A percentile compares a stretch with the other conserved stretches of the same genome.
phyloP scores from a whole-genome alignment of 768 basidiomycete species.

The Antrodiella citrinella region DNA sequence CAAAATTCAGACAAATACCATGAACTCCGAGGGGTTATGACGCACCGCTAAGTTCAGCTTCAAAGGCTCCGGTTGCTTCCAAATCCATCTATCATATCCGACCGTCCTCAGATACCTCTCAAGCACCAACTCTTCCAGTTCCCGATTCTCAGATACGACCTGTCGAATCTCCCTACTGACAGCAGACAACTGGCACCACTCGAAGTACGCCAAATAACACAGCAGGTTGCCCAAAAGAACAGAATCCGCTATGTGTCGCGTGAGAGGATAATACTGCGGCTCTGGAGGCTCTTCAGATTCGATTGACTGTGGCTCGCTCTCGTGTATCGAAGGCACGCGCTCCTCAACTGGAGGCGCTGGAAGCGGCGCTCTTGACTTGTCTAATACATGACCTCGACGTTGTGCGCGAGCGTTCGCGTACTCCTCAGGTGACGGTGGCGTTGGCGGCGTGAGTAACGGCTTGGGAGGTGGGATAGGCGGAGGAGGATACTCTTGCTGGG shows the following conservation, averaged over 20 bases:
- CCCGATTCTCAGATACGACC: conserved; percentile 38
- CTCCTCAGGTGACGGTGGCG: conserved; percentile 25
- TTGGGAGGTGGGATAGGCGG: background rate
- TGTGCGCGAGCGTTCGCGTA: conserved; percentile 33
- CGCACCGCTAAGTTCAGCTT: conserved; percentile 54
- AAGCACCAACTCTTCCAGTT: conserved; percentile 55
- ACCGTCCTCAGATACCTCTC: conserved; percentile 63
- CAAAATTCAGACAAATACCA: background rate
- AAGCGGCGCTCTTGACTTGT: conserved; percentile 26
- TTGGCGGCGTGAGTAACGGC: conserved; percentile 13
- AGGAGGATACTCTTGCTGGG: background rate
- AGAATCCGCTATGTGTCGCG: conserved; percentile 45
- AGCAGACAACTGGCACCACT: conserved; percentile 54
- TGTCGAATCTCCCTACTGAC: conserved; percentile 47
- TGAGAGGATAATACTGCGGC: conserved; percentile 39
- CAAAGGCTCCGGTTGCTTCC: conserved; percentile 47
- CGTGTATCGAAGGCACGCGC: conserved; percentile 6
- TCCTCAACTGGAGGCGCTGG: conserved; percentile 5
- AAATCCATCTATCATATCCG: conserved; percentile 65
- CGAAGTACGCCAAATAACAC: conserved; percentile 58
- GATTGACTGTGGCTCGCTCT: background rate
- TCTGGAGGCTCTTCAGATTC: conserved; percentile 2
- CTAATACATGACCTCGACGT: conserved; percentile 32
- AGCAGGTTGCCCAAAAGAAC: conserved; percentile 47
- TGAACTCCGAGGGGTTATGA: conserved; percentile 4